Conservation (phyloP, 495 filamentous ascomycete species). For the Xylaria venustula region DNA sequence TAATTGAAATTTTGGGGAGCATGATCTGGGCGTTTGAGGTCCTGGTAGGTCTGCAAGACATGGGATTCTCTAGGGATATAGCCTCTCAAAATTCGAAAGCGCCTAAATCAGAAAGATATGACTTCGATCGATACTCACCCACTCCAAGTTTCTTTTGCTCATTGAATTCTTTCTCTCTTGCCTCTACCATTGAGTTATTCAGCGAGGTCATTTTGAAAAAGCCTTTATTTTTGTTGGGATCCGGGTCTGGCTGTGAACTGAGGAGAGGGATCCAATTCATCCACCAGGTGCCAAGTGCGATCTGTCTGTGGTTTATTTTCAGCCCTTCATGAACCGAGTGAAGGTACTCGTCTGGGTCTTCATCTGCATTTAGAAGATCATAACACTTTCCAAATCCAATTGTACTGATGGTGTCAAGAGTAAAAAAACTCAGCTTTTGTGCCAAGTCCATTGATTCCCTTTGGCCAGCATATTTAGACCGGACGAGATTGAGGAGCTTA, state of each 20-base stretch:
- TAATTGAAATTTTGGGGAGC: too few species aligned
- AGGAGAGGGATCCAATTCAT: slow-evolving; percentile 22
- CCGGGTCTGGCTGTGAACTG: slow-evolving; percentile 14
- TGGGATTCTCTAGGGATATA: too few species aligned
- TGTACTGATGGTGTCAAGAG: slow-evolving; percentile 45
- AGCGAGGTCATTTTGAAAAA: slow-evolving; percentile 47
- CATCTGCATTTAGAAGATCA: slow-evolving; percentile 38
- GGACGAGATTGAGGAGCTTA: slow-evolving; percentile 28
- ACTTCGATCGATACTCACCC: too few species aligned
- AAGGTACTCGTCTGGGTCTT: slow-evolving; percentile 43
- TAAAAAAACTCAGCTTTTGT: slow-evolving; percentile 39
- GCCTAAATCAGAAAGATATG: too few species aligned
- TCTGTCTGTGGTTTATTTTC: slow-evolving; percentile 19
- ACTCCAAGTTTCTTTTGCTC: neutral
- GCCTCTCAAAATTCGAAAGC: too few species aligned
- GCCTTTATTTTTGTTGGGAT: slow-evolving; percentile 42
- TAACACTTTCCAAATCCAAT: slow-evolving; percentile 44
- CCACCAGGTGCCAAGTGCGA: slow-evolving; percentile 3
- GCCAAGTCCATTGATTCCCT: slow-evolving; percentile 41
- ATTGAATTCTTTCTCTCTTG: slow-evolving; percentile 20
- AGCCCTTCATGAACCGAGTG: slow-evolving; percentile 30
- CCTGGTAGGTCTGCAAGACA: too few species aligned
- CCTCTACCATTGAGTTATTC: slow-evolving; percentile 24
- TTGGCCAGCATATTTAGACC: slow-evolving; percentile 30
- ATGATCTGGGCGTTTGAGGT: too few species aligned